Evolutionary conservation across 306 rosid genomes (phyloP).

Genomic region (Arachis stenosperma): DNA sequence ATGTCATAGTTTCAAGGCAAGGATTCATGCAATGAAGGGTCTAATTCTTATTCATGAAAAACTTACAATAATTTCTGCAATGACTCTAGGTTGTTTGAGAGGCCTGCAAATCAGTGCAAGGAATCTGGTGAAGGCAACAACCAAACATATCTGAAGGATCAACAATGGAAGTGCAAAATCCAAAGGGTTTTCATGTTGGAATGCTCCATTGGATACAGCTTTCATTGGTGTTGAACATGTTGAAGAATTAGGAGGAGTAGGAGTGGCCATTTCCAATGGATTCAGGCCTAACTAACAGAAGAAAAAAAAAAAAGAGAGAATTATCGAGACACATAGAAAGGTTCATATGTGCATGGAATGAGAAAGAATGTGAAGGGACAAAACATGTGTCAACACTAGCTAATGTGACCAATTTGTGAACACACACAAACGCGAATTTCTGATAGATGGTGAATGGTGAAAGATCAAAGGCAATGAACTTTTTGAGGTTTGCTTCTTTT

Average conservation of each 20-base stretch:
- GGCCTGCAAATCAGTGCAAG: slow-evolving; percentile 59
- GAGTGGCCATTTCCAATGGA: slow-evolving; percentile 37
- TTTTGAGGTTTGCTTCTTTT: slow-evolving; percentile 25
- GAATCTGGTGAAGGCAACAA: slow-evolving; percentile 55
- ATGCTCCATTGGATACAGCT: slow-evolving; percentile 69
- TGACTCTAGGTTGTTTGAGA: slow-evolving; percentile 71
- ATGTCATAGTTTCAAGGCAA: background rate
- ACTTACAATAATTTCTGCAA: slow-evolving; percentile 68
- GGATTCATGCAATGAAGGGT: background rate
- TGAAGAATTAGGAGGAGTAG: background rate
- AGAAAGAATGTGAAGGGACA: slow-evolving; percentile 2
- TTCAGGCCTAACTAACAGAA: background rate
- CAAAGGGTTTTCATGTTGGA: slow-evolving; percentile 65
- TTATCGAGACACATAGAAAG: background rate
- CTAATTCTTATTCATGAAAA: slow-evolving; percentile 1
- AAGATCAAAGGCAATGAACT: slow-evolving; percentile 21
- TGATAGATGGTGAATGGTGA: slow-evolving; percentile 34
- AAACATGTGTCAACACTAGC: background rate
- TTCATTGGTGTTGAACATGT: slow-evolving; percentile 57
- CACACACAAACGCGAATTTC: slow-evolving; percentile 44
- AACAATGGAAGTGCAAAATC: slow-evolving; percentile 63
- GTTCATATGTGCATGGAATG: slow-evolving; percentile 1
- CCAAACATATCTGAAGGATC: slow-evolving; percentile 63
- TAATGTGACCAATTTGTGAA: slow-evolving; percentile 30
- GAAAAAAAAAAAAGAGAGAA: no score